Evolutionary conservation across 176 grass and related monocot species (phyloP), one percentile per base, ranked within the genome.

Genomic region (Oryza longistaminata): DNA sequence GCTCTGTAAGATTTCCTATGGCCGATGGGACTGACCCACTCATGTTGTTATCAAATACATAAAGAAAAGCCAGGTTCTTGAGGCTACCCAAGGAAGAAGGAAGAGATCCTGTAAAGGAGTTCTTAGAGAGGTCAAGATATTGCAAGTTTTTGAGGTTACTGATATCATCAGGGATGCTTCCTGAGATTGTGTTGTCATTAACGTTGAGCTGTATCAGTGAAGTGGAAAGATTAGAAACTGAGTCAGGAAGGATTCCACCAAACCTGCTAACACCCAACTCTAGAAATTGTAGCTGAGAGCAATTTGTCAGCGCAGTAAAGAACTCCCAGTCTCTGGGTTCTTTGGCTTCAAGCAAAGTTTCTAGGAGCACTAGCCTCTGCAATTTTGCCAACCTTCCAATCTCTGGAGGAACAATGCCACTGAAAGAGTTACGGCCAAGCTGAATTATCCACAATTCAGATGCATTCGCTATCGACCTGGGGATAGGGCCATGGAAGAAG

Each of bases 21-120:
- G 66, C 25, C 34, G 37, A 7, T 19, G 73, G 84, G 35, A 90
- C 45, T 14, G 22, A 0, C 2, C 88, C 88, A 22, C 25, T 26
- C 11, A 90, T n/a, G 4, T 64, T 13, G 35, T 89, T 86, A 1
- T 45, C 33, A 33, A 33, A 33, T 33, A 33, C 33, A 33, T 33
- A 33, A 33, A 33, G 3, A 33, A 33, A 33, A 33, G 10, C 0
- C 46, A 52, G 11, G 1, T 61, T 66, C 22, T 21, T 73, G 22
- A 90, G 70, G 24, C 1, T 79, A 7, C 67, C 25, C 11, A 92
- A 25, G 24, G 79, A 73, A 60, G 58, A 40, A 1, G 90, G 90
- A 79, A 92, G 71, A 40, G 40, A 13, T 29, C 86, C 90, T 3
- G 67, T 64, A n/a, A 92, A 49, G 6, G 2, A 34, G 70, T 88